Percentiles rank a stretch among this genome's conserved stretches.
phyloP scores from a whole-genome alignment of 2,329 filamentous ascomycete genomes.

The Trichoderma sp. region DNA sequence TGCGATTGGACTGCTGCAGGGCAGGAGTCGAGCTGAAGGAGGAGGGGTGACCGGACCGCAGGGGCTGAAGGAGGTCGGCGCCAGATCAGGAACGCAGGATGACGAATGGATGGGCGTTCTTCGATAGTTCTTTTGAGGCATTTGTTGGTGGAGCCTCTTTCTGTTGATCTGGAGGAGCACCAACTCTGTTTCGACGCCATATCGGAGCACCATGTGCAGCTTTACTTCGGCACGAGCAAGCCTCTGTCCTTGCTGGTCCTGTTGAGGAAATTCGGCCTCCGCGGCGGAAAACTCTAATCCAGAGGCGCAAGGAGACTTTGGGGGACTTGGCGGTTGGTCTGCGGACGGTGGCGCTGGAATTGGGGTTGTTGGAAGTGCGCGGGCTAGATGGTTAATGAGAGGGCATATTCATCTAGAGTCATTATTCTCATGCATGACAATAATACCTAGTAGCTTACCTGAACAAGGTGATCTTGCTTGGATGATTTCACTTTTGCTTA shows the following conservation, averaged over 20 bases:
- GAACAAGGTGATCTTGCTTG: too few relatives aligned
- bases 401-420: background rate
- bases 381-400: background rate
- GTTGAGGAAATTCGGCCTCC: conserved; percentile 3
- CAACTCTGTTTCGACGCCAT: conserved; percentile 9
- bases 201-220: background rate
- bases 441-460: background rate
- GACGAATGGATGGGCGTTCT: background rate
- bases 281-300: conserved; percentile 21
- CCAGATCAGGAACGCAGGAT: conserved; percentile 4
- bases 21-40: conserved; percentile 22
- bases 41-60: conserved; percentile 16
- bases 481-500: background rate
- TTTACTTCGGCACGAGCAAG: background rate
- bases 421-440: background rate
- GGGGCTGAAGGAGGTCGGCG: conserved; percentile 19
- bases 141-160: conserved; percentile 6
- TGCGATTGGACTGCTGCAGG: conserved; percentile 6
- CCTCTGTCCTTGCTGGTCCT: background rate
- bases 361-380: background rate
- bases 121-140: conserved; percentile 13
- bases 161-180: conserved; percentile 8
- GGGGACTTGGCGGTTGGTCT: background rate
- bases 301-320: background rate
- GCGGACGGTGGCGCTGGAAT: conserved; percentile 5